These are phyloP conservation scores for Penicillium crustosum DNA, from an alignment of 2,329 filamentous ascomycete genomes.

Conservation along the genomic window DNA sequence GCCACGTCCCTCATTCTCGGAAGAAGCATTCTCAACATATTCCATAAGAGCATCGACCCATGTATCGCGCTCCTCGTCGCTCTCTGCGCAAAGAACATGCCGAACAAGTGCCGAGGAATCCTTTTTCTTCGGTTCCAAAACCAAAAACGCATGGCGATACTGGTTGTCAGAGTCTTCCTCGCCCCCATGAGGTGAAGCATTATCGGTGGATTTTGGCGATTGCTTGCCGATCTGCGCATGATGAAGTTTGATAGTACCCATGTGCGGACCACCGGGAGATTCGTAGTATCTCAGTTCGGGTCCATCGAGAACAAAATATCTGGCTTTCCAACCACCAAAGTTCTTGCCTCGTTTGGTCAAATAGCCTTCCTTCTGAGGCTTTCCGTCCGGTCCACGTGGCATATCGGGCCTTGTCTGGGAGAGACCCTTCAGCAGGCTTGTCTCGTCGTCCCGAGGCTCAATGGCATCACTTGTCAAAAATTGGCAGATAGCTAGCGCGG, in stretches of 20 bases:
- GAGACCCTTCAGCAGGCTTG: slow-evolving; percentile 47
- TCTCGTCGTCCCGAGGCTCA: slow-evolving; percentile 54
- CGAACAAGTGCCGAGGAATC: slow-evolving; percentile 84
- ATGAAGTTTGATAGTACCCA: slow-evolving; percentile 89
- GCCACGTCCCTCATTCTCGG: slow-evolving; percentile 33
- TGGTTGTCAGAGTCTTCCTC: slow-evolving; percentile 85
- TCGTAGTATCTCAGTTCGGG: slow-evolving; percentile 86
- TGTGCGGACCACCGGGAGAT: slow-evolving; percentile 80
- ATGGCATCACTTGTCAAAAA: slow-evolving; percentile 74
- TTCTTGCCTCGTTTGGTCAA: slow-evolving; percentile 97
- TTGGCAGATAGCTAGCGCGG: slow-evolving; percentile 78
- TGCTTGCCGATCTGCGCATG: slow-evolving; percentile 95
- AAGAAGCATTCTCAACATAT: slow-evolving; percentile 67
- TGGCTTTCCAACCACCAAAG: slow-evolving; percentile 96
- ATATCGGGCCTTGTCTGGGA: slow-evolving; percentile 34
- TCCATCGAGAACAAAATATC: slow-evolving; percentile 68
- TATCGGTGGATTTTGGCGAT: slow-evolving; percentile 60
- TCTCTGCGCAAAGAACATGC: slow-evolving; percentile 94
- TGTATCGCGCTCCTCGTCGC: slow-evolving; percentile 83
- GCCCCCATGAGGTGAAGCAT: slow-evolving; percentile 60
- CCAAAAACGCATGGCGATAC: slow-evolving; percentile 92
- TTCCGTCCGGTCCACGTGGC: slow-evolving; percentile 59
- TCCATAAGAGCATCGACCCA: slow-evolving; percentile 90
- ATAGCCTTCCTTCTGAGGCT: slow-evolving; percentile 79
- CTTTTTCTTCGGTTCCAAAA: slow-evolving; percentile 94